Evolutionary conservation across 2,329 filamentous ascomycete genomes (phyloP), one percentile per base, ranked within the genome.

Genomic region (Diatrype stigma): DNA sequence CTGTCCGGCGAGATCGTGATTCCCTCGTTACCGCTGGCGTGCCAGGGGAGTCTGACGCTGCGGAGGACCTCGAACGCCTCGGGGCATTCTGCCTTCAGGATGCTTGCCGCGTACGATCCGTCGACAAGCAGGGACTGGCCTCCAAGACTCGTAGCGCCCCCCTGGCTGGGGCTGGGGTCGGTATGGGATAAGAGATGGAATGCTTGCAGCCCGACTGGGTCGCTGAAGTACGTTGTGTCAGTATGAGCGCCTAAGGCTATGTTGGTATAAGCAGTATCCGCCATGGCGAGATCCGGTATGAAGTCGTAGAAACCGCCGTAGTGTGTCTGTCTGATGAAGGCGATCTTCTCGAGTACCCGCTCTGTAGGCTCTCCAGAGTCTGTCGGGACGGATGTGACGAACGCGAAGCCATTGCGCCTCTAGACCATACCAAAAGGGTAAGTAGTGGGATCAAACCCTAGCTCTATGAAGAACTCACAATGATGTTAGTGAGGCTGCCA

Each of bases 221-320:
- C 93, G 21, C 84, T 91, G 72, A 97, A 97, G 70, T 99, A 97
- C 1, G 93, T 96, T 6, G 84, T 97, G 71, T 99, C 94, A 1
- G 93, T 97, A 69, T 99, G 94, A 1, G 89, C 86, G 19, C 84
- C 82, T 2, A 99, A 80, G 1, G 85, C 85, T 47, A 94, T 78
- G 61, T 87, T 90, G 2, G 93, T 96, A 72, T 97, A 99, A 3
- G 91, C 91, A 2, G 89, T 95, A 63, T 96, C 91, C 57, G 92
- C 92, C 64, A 87, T 87, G 26, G 90, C 86, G 22, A 96, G 80
- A 68, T 96, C 89, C 5, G 92, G 87, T 1, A 89, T 89, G 68
- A 97, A 97, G 70, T 96, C 93, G 62, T 81, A 82, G 64, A 80
- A 79, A 52, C 72, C 82, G 73, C 90, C 93, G 68, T 97, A 99